Base-by-base conservation (phyloP, 176 grass and related monocot species). In the Metroxylon sagu region DNA sequence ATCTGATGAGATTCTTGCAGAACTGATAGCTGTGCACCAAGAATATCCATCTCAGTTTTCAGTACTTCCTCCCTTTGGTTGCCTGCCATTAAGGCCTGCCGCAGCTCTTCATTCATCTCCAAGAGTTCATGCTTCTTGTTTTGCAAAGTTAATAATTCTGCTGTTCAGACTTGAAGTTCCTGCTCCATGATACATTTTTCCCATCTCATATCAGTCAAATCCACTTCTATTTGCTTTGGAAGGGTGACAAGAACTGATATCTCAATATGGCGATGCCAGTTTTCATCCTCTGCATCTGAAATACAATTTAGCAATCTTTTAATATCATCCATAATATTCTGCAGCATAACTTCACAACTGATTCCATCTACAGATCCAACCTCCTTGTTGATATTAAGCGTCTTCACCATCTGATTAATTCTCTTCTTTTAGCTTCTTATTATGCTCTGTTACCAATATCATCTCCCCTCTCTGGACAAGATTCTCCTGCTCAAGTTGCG, bases 171-270 rank as follows among this genome's bases (percentile, higher is more conserved):
- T 48, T 83, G 73, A 48, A 81, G 53, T 59, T 92, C 67, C 52
- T 73, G 74, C 71, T 88, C 79, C 21, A 96, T 75, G 56, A 66
- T 61, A 49, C 26, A 72, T 59, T 88, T 91, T 48, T 82, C 68
- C 60, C 73, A 57, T 56, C 80, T 71, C 62, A 97, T 63, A 59
- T 83, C 78, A 64, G 53, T 67, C 60, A 91, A 66, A 66, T 90
- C 81, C 52, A 64, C 52, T 28, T 78, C 92, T 76, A 97, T 53
- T 59, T 98, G 80, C 64, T 69, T 72, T 50, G 92, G 18, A 73
- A 89, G 51, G 56, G 82, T 83, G 50, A 69, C 54, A 60, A 85
- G 49, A 64, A 98, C 78, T 69, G 70, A 78, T 35, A 85, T 71
- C 78, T 98, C 79, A 14, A 65, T 68, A 64, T 85, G 71, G 66